Evolutionary conservation across 2,329 filamentous ascomycete genomes (phyloP).

Genomic region (Cucurbitaria berberidis): DNA sequence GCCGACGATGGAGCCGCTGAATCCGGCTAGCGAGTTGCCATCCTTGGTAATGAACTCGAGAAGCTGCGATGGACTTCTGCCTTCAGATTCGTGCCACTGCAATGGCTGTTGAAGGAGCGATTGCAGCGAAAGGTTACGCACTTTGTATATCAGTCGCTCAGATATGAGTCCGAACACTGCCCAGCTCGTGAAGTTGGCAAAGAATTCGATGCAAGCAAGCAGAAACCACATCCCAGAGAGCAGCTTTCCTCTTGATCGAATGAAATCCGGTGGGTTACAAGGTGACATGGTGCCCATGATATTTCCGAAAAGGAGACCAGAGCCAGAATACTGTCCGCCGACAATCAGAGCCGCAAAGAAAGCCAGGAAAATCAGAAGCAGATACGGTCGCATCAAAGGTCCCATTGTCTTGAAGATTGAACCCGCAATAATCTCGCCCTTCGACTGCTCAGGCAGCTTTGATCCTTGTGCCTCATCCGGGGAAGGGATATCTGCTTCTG

Average conservation of each 20-base stretch:
- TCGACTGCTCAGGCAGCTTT: constrained; percentile 14
- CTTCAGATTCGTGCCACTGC: constrained; percentile 73
- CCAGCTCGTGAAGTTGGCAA: constrained; percentile 67
- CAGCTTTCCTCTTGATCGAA: constrained; percentile 59
- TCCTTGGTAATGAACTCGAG: constrained; percentile 74
- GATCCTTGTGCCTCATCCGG: background rate
- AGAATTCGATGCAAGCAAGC: constrained; percentile 64
- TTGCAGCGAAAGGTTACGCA: constrained; percentile 68
- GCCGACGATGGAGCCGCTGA: constrained; percentile 74
- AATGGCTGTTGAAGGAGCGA: constrained; percentile 70
- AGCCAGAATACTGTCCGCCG: constrained; percentile 63
- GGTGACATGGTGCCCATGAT: constrained; percentile 64
- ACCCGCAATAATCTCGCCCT: constrained; percentile 26
- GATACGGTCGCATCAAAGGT: constrained; percentile 53
- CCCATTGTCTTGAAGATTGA: constrained; percentile 42
- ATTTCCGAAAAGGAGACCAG: constrained; percentile 66
- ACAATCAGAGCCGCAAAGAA: constrained; percentile 60
- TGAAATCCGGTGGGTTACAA: constrained; percentile 57
- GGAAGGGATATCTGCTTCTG: constrained; percentile 12
- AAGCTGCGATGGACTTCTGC: constrained; percentile 65
- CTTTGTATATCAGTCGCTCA: constrained; percentile 68
- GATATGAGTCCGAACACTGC: constrained; percentile 64
- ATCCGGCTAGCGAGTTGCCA: constrained; percentile 68
- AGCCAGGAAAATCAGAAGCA: constrained; percentile 55
- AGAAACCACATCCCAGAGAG: constrained; percentile 67